Evolutionary conservation across 495 filamentous ascomycete genomes (phyloP), one percentile per base, ranked within the genome.

Genomic region (Copromyces sp.): DNA sequence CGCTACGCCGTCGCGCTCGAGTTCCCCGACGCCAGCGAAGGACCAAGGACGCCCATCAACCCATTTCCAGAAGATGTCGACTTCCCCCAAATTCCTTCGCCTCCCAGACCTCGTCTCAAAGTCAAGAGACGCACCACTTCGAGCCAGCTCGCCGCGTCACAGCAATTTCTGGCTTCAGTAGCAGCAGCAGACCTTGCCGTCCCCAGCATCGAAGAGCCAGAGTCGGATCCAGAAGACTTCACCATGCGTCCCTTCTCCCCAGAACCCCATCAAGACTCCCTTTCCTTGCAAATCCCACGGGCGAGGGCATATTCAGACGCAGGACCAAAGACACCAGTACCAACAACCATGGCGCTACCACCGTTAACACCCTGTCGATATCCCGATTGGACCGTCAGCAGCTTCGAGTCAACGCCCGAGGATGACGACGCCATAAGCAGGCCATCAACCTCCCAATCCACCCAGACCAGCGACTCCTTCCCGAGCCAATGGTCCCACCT

Each of bases 91-190:
- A 74, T 81, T 35, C 80, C 82, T 38, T 83, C 84, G 41, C 80
- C 83, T 35, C 82, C 81, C 45, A 80, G 80, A 71, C 81, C 83
- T 71, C 83, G 84, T 61, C 76, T 86, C 68, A 83, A 78, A 74
- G 71, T 87, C 61, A 84, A 84, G 78, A 82, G 80, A 74, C 84
- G 85, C 73, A 80, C 82, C 72, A 80, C 81, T 69, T 83, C 82
- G 59, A 76, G 78, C 11, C 83, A 83, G 61, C 77, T 86, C 17
- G 77, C 83, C 35, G 86, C 86, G 24, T 85, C 87, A 4, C 83
- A 87, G 71, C 84, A 88, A 35, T 88, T 88, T 72, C 80, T 88
- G 4, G 86, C 85, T 9, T 88, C 86, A 4, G 86, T 88, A 44
- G 87, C 84, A 59, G 86, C 87, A 41, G 87, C 86, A 71, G 84